These are phyloP conservation scores for Venturiaceae sp. DNA, from an alignment of 2,329 filamentous ascomycete genomes.

Conservation along the genomic window DNA sequence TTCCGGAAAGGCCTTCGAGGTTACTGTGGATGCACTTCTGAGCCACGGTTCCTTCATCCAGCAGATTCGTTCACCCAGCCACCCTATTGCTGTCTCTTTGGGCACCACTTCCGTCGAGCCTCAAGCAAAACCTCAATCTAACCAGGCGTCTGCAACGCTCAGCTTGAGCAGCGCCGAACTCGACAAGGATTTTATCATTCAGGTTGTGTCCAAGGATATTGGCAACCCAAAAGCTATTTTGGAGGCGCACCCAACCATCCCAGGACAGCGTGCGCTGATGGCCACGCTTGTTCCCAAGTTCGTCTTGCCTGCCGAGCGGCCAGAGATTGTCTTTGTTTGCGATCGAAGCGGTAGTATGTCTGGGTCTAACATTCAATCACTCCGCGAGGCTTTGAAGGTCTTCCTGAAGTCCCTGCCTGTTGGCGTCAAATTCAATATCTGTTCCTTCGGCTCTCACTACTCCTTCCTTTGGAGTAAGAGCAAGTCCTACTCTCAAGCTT, in stretches of 20 bases:
- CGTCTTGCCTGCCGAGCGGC: slow-evolving; percentile 42
- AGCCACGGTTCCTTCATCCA: slow-evolving; percentile 46
- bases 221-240: slow-evolving; percentile 54
- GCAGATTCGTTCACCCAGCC: slow-evolving; percentile 55
- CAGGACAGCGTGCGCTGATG: slow-evolving; percentile 58
- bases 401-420: slow-evolving; percentile 58
- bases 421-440: slow-evolving; percentile 60
- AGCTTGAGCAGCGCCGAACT: slow-evolving; percentile 44
- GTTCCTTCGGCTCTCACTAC: slow-evolving; percentile 48
- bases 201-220: slow-evolving; percentile 51
- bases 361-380: slow-evolving; percentile 39
- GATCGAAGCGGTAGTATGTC: slow-evolving; percentile 62
- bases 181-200: slow-evolving; percentile 56
- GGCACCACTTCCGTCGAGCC: slow-evolving; percentile 44
- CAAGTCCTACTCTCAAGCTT: slow-evolving; percentile 34
- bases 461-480: slow-evolving; percentile 40
- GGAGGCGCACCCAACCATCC: slow-evolving; percentile 53
- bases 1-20: slow-evolving; percentile 34
- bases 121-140: slow-evolving; percentile 40
- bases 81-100: slow-evolving; percentile 56
- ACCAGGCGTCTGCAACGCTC: slow-evolving; percentile 53
- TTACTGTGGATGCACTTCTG: slow-evolving; percentile 52
- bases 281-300: slow-evolving; percentile 62
- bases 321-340: slow-evolving; percentile 63
- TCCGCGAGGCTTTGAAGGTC: slow-evolving; percentile 47